Evolutionary conservation across 2,329 filamentous ascomycete species (phyloP), one percentile per base, ranked within the genome.

Genomic region (Microdochium bolleyi): DNA sequence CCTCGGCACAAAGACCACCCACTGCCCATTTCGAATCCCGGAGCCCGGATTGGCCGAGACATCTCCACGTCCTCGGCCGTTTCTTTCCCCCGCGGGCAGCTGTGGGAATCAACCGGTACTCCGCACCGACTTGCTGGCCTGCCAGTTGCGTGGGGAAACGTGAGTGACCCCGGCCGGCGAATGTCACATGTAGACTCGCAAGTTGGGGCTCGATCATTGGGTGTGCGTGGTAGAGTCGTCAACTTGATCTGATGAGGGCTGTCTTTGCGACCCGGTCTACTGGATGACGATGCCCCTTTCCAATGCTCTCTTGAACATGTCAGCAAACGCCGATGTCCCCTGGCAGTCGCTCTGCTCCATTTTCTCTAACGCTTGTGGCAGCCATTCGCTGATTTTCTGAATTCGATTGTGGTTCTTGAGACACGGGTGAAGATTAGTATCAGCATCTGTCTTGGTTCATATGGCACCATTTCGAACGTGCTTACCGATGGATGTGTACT

Each of bases 401-500:
- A 88, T 78, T 22, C 87, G 73, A 54, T 80, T 81, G 53, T 80
- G 74, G 59, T 84, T 84, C 71, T 83, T 55, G 5, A 30, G 5
- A 5, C 27, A 32, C 32, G 24, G 25, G 53, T 34, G 48, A 24
- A 16, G n/a, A 5, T 30, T 32, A n/a, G 30, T 38, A n/a, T n/a
- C n/a, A 50, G 51, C 49, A 48, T 49, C 41, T 19, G 3, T 50
- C 44, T 27, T 8, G 51, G 5, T 34, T 25, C 1, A 9, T 13
- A 37, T 11, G 3, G 4, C n/a, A 49, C 24, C 5, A 3, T 19
- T 8, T 46, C 34, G 16, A n/a, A 38, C 25, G 50, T 52, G 71
- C 79, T 55, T 71, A 84, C 81, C 56, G 84, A 85, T 34, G 88
- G 88, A 71, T 92, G 88, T 5, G 88, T 92, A 62, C 82, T 87